These are phyloP conservation scores for Margaritispora aquatica DNA, from an alignment of 495 filamentous ascomycete genomes.

Conservation along the genomic window DNA sequence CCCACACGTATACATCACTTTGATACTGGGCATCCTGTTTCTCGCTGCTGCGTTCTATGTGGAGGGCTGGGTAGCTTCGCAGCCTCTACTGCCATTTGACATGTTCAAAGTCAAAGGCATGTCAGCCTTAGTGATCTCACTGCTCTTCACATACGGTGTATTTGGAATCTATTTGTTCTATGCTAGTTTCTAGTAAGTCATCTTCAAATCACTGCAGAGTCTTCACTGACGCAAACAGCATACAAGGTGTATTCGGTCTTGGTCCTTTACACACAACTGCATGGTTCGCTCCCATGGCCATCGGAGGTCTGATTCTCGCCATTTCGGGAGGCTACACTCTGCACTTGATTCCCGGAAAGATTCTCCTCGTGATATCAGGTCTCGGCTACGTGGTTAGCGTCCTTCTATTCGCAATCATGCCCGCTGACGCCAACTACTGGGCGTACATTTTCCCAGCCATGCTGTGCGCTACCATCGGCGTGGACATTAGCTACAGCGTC, in stretches of 20 bases:
- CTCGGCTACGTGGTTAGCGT: constrained; percentile 53
- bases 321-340: constrained; percentile 65
- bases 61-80: constrained; percentile 66
- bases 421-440: constrained; percentile 54
- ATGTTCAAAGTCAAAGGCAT: constrained; percentile 67
- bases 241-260: too few relatives aligned
- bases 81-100: constrained; percentile 66
- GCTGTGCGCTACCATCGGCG: constrained; percentile 70
- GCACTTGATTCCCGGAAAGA: constrained; percentile 65
- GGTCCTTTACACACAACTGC: constrained; percentile 65
- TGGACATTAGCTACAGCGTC: constrained; percentile 77
- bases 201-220: constrained; percentile 65
- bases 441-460: constrained; percentile 69
- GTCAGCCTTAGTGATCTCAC: constrained; percentile 54
- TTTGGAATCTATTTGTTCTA: constrained; percentile 46
- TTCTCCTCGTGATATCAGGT: constrained; percentile 62
- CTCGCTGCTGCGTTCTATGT: constrained; percentile 58
- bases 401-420: constrained; percentile 65
- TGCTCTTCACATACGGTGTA: constrained; percentile 68
- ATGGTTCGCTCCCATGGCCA: constrained; percentile 69
- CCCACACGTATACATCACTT: constrained; percentile 58
- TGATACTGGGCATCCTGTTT: constrained; percentile 50
- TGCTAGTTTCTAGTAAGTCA: constrained; percentile 19
- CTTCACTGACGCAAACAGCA: too few relatives aligned
- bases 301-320: constrained; percentile 65